Evolutionary conservation across 257 asterid species (phyloP).

Genomic region (Solanum infundibuliforme): DNA sequence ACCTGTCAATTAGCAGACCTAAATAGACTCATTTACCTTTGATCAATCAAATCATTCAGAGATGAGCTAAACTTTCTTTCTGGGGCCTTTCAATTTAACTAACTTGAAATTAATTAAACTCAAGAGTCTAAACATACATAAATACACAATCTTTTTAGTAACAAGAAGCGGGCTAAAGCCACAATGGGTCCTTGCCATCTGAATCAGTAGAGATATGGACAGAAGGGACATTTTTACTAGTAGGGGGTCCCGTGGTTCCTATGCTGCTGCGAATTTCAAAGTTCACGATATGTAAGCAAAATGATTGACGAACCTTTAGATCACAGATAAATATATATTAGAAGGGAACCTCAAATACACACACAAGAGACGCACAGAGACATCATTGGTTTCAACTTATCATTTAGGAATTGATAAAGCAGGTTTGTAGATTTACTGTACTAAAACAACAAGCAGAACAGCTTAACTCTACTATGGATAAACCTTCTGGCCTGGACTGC

Average conservation of each 20-base stretch:
- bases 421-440: neutral
- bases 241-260: neutral
- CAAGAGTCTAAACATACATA: neutral
- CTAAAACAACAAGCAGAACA: neutral
- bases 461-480: neutral
- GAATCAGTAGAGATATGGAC: neutral
- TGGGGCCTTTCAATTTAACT: neutral
- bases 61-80: neutral
- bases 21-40: neutral
- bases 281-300: neutral
- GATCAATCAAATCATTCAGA: neutral
- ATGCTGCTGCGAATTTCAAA: neutral
- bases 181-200: neutral
- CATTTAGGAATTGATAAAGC: neutral
- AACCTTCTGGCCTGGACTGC: neutral
- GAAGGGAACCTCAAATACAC: neutral
- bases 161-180: neutral
- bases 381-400: neutral
- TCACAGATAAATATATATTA: neutral
- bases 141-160: neutral
- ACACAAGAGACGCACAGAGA: neutral
- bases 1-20: neutral
- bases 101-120: neutral
- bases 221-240: neutral
- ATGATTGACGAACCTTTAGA: neutral